Base-by-base conservation (phyloP, 768 basidiomycete genomes). In the Mycena filopes region DNA sequence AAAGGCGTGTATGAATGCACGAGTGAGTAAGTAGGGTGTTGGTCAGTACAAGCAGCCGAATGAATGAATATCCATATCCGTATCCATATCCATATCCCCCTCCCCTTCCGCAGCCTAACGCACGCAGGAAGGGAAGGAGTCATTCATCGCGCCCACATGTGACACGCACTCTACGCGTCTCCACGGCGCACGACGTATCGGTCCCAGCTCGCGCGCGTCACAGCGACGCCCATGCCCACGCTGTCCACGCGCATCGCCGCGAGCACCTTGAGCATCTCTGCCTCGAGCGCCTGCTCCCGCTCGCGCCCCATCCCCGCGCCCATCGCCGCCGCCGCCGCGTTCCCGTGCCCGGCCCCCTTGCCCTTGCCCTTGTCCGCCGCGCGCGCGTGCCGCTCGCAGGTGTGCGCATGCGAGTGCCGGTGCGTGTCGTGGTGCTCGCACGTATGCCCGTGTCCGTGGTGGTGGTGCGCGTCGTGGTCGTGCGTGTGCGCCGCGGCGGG, bases 161-260 rank as follows among this genome's bases (percentile, higher is more conserved):
- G n/a, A n/a, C n/a, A n/a, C n/a, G n/a, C n/a, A n/a, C n/a, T n/a
- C 31, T 33, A 33, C 7, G 21, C 40, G 36, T 79, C 77, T 36
- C 74, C 75, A 38, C 75, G 79, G 68, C 81, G 83, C 41, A 90
- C 81, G 42, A 82, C 72, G 73, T 91, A 90, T 63, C 86, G 79
- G 73, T 91, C 89, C 89, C 89, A 91, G 55, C 81, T 85, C 29
- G 89, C 88, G 72, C 85, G 87, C 20, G 79, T 67, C 36, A 85
- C 79, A 62, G 83, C 7, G 41, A 50, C 79, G 62, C 83, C 5
- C 47, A 49, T 15, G 53, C 61, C 28, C 26, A 29, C 36, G 43
- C 18, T 55, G 46, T 43, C 57, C n/a, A 42, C 48, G 33, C 60
- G 46, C 63, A 69, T 60, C 50, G 63, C 67, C 48, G 65, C 67